Conservation (phyloP, 176 grass and related monocot species). For the Poa annua region DNA sequence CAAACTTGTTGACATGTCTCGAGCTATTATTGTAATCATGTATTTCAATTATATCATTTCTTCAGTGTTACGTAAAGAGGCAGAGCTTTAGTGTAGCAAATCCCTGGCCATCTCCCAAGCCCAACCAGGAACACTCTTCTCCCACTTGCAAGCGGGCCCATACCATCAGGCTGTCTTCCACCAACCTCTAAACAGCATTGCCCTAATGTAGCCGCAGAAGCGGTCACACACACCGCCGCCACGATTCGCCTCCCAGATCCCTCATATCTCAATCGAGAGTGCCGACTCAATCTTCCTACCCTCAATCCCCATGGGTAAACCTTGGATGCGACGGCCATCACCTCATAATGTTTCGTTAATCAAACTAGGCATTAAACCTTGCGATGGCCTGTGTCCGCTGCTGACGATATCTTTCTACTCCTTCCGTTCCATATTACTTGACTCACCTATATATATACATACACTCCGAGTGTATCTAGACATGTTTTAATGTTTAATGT, state of each 20-base stretch:
- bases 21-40: not conserved
- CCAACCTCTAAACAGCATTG: not conserved
- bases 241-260: not conserved
- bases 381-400: not conserved
- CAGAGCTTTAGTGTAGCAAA: not conserved
- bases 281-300: not conserved
- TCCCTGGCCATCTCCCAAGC: not conserved
- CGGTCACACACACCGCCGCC: not conserved
- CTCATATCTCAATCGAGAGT: not conserved
- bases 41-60: not conserved
- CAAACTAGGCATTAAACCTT: no score
- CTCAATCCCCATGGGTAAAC: not conserved
- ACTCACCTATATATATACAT: no score
- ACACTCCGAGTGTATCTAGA: no score
- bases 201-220: not conserved
- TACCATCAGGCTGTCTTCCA: not conserved
- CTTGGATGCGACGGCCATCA: not conserved
- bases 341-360: no score
- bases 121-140: not conserved
- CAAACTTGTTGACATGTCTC: not conserved
- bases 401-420: not conserved
- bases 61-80: not conserved
- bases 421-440: no score
- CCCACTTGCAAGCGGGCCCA: not conserved
- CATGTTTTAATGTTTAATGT: no score